A percentile compares a stretch with the other conserved stretches of the same genome.
Evolutionary conservation across 192 early-diverging fungal species (phyloP).

Genomic region (Diversispora epigaea): DNA sequence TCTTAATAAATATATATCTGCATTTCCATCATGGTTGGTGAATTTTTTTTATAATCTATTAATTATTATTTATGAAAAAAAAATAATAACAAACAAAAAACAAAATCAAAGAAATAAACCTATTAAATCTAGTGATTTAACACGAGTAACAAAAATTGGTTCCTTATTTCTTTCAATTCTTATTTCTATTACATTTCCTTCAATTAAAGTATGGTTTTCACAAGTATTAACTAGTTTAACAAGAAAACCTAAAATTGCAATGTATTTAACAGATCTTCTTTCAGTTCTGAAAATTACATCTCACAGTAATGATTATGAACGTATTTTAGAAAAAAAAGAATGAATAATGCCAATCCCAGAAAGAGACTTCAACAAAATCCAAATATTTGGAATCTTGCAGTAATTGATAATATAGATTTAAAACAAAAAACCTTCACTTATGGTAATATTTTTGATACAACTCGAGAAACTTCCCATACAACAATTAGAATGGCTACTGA

Average conservation of each 20-base stretch:
- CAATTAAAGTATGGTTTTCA: background rate
- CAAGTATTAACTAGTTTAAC: background rate
- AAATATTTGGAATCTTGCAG: background rate
- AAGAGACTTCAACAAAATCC: background rate
- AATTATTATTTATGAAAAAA: background rate
- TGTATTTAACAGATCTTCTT: background rate
- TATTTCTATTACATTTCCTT: background rate
- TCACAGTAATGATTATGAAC: background rate
- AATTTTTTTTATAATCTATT: background rate
- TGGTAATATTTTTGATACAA: slow-evolving; percentile 20
- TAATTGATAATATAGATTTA: slow-evolving; percentile 19
- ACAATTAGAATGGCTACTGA: background rate
- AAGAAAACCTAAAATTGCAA: background rate
- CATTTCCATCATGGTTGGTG: background rate
- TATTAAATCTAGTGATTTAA: background rate
- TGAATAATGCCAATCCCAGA: background rate
- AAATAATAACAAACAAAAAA: background rate
- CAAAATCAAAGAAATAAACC: background rate
- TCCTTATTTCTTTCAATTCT: background rate
- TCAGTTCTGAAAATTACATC: background rate
- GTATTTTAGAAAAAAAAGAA: background rate
- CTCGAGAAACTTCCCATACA: background rate
- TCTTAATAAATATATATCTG: background rate
- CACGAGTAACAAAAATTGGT: background rate
- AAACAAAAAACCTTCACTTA: slow-evolving; percentile 3